A percentile compares a stretch with the other conserved stretches of the same genome.
These are phyloP conservation scores for Karstenula rhodostoma DNA, from an alignment of 2,329 filamentous ascomycete species.

Conservation along the genomic window DNA sequence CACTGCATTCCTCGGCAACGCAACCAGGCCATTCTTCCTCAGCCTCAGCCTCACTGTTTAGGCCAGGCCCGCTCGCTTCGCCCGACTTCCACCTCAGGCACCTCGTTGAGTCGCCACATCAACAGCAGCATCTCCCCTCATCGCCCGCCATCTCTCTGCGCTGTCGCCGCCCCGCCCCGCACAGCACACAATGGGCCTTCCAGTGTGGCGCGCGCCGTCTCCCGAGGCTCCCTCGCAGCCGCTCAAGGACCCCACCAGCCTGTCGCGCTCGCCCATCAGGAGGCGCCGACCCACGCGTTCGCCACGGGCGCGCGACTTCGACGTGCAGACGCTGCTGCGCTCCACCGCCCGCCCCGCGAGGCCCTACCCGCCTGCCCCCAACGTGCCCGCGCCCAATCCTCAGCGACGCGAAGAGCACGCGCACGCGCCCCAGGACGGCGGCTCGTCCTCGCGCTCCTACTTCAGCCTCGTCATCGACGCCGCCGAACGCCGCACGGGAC, in stretches of 20 bases:
- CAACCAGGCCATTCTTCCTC: slow-evolving; percentile 18
- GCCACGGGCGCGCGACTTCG: slow-evolving; percentile 28
- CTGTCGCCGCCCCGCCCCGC: slow-evolving; percentile 23
- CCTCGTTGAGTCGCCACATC: slow-evolving; percentile 34
- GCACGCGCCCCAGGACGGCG: slow-evolving; percentile 18
- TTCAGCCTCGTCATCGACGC: slow-evolving; percentile 21
- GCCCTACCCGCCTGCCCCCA: slow-evolving; percentile 38
- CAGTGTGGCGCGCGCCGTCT: slow-evolving; percentile 64
- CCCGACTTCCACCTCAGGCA: slow-evolving; percentile 30
- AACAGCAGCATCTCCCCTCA: slow-evolving; percentile 22
- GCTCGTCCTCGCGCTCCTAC: slow-evolving; percentile 18
- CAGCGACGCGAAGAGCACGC: slow-evolving; percentile 27
- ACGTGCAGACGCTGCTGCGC: slow-evolving; percentile 21
- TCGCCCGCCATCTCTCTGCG: slow-evolving; percentile 23
- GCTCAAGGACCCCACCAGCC: slow-evolving; percentile 63
- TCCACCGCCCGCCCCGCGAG: slow-evolving; percentile 27
- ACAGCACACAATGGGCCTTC: slow-evolving; percentile 59
- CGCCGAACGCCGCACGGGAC: slow-evolving; percentile 12
- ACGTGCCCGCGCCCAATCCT: slow-evolving; percentile 41
- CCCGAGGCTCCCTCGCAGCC: slow-evolving; percentile 55
- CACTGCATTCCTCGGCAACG: slow-evolving; percentile 2
- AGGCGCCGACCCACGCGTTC: slow-evolving; percentile 51
- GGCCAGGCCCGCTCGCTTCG: slow-evolving; percentile 25
- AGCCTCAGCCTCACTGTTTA: slow-evolving; percentile 36
- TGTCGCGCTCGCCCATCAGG: slow-evolving; percentile 61